Base-by-base conservation (phyloP, 768 basidiomycete genomes). In the Naganishia antarctica region DNA sequence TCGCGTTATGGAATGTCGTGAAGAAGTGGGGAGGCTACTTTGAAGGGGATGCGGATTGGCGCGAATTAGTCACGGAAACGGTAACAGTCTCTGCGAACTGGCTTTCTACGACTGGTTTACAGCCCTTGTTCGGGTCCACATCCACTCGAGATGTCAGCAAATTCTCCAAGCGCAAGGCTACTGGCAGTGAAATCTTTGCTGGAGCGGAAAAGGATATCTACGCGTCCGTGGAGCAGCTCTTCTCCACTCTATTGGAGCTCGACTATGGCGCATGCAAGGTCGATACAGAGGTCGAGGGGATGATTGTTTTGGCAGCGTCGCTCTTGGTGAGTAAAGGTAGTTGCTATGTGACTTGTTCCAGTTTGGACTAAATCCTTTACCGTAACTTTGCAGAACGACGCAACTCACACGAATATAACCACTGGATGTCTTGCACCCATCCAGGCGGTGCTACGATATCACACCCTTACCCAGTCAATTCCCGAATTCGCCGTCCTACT, bases 21-120 rank as follows among this genome's bases (percentile, higher is more conserved):
- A 46, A 67, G 43, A 21, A 31, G 13, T 73, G 71, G 71, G 70
- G 70, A 45, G 71, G 71, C 23, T 73, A 73, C 49, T 65, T 71
- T 43, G 71, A 73, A 46, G 51, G 68, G 11, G 69, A 73, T 28
- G 45, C 58, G 16, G 49, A 43, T 5, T 73, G 71, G 71, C 43
- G 62, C 7, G 31, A 59, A n/a, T n/a, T 70, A 16, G 37, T 72
- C 11, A 41, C 37, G 28, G 37, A 59, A 16, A 58, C 63, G 11
- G 43, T 64, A 1, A 26, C 16, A 7, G 63, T 46, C 4, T 16
- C 53, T 32, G 25, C 63, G 16, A 28, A 13, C 6, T 44, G 37
- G 44, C n/a, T 59, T 5, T 40, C 25, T 1, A 28, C 37, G 28
- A 53, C 34, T n/a, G 25, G 62, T 21, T 29, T 32, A 29, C 53